phyloP scores from a whole-genome alignment of 495 filamentous ascomycete species.

The Podospora pseudopauciseta region DNA sequence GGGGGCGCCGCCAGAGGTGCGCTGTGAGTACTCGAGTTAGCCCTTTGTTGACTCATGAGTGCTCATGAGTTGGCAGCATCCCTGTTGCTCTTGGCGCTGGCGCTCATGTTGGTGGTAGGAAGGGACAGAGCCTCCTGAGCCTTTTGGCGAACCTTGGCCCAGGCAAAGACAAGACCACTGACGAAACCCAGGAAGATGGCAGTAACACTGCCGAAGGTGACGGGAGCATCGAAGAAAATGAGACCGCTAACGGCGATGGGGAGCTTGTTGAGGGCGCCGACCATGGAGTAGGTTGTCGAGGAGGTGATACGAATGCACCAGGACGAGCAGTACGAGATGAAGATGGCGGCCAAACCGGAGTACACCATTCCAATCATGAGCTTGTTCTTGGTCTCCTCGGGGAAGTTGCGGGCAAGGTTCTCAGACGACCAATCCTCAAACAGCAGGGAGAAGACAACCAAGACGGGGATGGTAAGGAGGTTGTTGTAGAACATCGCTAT shows the following conservation, averaged over 20 bases:
- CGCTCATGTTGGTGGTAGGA: conserved; percentile 63
- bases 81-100: conserved; percentile 91
- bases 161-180: conserved; percentile 86
- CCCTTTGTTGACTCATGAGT: conserved; percentile 8
- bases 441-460: conserved; percentile 75
- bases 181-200: conserved; percentile 88
- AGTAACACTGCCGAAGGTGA: conserved; percentile 87
- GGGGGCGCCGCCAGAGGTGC: background rate
- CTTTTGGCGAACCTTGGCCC: conserved; percentile 84
- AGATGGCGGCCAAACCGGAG: conserved; percentile 88
- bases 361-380: conserved; percentile 87
- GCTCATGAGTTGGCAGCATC: conserved; percentile 59
- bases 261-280: conserved; percentile 95
- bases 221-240: conserved; percentile 90
- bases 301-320: conserved; percentile 98
- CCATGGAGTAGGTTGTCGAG: conserved; percentile 97
- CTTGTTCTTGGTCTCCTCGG: conserved; percentile 65
- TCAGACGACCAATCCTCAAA: conserved; percentile 86
- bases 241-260: conserved; percentile 88
- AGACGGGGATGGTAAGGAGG: conserved; percentile 90
- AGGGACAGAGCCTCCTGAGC: conserved; percentile 59
- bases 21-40: conserved; percentile 9
- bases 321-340: conserved; percentile 97
- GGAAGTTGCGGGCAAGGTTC: conserved; percentile 89
- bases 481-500: conserved; percentile 99